Percentiles rank a stretch among this genome's conserved stretches.
Conservation (phyloP, 371 early-diverging fungal genomes). For the Mortierella polycephala region DNA sequence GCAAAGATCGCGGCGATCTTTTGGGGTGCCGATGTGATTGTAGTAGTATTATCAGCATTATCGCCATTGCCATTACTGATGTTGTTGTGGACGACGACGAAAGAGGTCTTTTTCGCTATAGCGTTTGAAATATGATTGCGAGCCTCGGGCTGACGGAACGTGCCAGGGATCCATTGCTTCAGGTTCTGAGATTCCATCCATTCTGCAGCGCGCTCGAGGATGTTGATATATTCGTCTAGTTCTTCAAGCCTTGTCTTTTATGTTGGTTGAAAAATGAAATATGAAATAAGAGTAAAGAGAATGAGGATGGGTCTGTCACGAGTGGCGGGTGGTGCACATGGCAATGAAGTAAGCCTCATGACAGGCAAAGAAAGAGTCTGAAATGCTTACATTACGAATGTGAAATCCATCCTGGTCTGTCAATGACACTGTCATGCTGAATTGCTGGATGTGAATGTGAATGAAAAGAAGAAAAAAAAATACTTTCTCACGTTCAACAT, state of each 20-base stretch:
- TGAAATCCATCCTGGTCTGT: constrained; percentile 14
- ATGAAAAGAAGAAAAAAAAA: too few relatives aligned
- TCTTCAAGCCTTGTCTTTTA: constrained; percentile 32
- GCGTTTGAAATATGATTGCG: constrained; percentile 28
- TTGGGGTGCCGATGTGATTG: neutral
- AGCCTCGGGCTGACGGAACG: constrained; percentile 30
- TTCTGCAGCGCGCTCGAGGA: constrained; percentile 49
- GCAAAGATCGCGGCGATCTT: constrained; percentile 48
- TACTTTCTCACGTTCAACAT: too few relatives aligned
- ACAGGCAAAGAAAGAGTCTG: too few relatives aligned
- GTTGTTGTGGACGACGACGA: constrained; percentile 20
- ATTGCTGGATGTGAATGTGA: neutral
- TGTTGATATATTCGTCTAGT: constrained; percentile 31
- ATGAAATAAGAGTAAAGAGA: neutral
- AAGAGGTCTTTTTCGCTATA: constrained; percentile 26
- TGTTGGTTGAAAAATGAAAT: neutral
- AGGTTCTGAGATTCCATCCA: constrained; percentile 52
- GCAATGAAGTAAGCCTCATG: too few relatives aligned
- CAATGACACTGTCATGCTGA: constrained; percentile 3
- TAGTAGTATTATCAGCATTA: neutral
- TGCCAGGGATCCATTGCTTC: constrained; percentile 48
- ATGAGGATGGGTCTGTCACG: neutral
- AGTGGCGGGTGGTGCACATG: neutral
- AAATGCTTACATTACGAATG: constrained; percentile 37
- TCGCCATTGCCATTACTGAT: neutral